Base-by-base conservation (phyloP, 495 filamentous ascomycete species). In the Talaromyces nanjingensis region DNA sequence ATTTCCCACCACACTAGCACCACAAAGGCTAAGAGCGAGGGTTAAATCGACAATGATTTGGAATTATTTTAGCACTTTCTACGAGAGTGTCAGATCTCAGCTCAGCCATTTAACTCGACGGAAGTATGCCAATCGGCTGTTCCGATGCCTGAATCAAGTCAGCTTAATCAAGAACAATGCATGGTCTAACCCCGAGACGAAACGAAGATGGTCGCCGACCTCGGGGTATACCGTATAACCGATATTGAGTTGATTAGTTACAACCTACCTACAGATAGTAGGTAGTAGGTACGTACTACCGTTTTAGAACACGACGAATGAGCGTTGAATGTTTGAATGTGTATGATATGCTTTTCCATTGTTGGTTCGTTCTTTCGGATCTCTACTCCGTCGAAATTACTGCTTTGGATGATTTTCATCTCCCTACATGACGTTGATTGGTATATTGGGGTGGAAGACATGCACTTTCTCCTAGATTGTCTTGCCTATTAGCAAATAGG, bases 141-240 rank as follows among this genome's bases (percentile, higher is more conserved):
- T 8, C 33, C 8, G 33, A 37, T 37, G 33, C 11, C 47, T 52
- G 6, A 52, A n/a, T 18, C 16, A 7, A 52, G 6, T 24, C 22
- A 24, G 22, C 27, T 27, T 27, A 27, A 9, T 18, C 27, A 29
- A 29, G 27, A 6, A 29, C 5, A 29, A 31, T 31, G 29, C 29
- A 52, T 18, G 20, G 37, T 42, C 37, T 42, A 39, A 42, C 37
- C 37, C 37, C 12, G 37, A 42, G 37, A 37, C 37, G 37, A 42
- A 42, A 42, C 37, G 37, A 42, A 16, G n/a, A 60, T 61, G 37
- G 59, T 61, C 59, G 59, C 25, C 59, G 59, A 61, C 59, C 59
- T 61, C 59, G 59, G 59, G 59, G 22, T 61, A 61, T 20, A 61
- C 53, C 49, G 47, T 31, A 1, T 52, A 52, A 22, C 47, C 47